Conservation (phyloP, 768 basidiomycete species). For the Leccinum olivaceopallidum region DNA sequence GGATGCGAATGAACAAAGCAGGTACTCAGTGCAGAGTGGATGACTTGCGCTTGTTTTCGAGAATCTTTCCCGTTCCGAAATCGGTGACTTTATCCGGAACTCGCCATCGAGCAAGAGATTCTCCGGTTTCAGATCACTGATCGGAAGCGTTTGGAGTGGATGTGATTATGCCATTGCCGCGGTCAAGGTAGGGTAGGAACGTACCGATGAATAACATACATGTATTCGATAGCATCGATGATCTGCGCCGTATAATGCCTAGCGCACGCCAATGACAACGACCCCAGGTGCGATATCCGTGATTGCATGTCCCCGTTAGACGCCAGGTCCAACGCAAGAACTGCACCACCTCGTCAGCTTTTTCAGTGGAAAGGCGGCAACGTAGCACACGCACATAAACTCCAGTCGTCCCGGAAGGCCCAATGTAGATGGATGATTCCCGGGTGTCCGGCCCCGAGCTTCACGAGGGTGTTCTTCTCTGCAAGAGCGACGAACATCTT, state of each 20-base stretch:
- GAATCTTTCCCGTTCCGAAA: slow-evolving; percentile 88
- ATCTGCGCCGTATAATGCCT: slow-evolving; percentile 58
- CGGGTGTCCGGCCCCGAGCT: slow-evolving; percentile 68
- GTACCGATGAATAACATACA: slow-evolving; percentile 92
- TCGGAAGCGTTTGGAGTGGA: background rate
- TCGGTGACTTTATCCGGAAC: slow-evolving; percentile 93
- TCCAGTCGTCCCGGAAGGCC: slow-evolving; percentile 84
- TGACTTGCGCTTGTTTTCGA: slow-evolving; percentile 18
- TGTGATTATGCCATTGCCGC: slow-evolving; percentile 13
- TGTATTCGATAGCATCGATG: slow-evolving; percentile 68
- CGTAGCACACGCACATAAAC: slow-evolving; percentile 65
- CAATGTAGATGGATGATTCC: slow-evolving; percentile 81
- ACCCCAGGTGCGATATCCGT: slow-evolving; percentile 74
- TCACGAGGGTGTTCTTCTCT: slow-evolving; percentile 65
- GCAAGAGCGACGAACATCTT: no score
- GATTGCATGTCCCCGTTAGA: slow-evolving; percentile 46
- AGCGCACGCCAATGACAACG: slow-evolving; percentile 73
- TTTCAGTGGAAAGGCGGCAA: background rate
- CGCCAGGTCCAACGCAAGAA: slow-evolving; percentile 66
- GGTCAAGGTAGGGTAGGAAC: slow-evolving; percentile 10
- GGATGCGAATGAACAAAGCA: slow-evolving; percentile 10
- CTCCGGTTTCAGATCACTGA: slow-evolving; percentile 78
- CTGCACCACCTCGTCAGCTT: slow-evolving; percentile 38
- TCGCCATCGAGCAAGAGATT: slow-evolving; percentile 88
- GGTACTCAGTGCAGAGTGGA: background rate